phyloP scores from a whole-genome alignment of 768 basidiomycete species.

The Mycena rebaudengoi region DNA sequence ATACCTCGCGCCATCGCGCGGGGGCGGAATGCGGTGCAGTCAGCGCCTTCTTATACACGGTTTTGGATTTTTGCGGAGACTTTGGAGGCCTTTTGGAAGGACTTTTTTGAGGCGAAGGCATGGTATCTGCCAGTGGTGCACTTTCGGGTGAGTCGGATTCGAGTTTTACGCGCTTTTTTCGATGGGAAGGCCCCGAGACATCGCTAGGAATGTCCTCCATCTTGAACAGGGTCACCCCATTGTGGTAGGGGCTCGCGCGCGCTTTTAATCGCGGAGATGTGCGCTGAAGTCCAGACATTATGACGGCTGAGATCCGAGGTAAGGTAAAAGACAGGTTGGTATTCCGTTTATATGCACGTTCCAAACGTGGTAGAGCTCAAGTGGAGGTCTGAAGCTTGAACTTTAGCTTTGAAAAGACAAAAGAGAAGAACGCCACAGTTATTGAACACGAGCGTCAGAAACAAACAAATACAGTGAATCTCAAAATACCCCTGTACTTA shows the following conservation, averaged over 20 bases:
- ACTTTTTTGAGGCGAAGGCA: constrained; percentile 19
- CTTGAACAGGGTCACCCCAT: constrained; percentile 52
- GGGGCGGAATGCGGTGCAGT: constrained; percentile 74
- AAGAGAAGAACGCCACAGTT: no score
- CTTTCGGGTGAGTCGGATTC: no score
- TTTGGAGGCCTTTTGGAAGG: constrained; percentile 33
- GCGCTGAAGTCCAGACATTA: constrained; percentile 36
- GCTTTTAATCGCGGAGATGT: constrained; percentile 43
- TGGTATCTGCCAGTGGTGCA: neutral
- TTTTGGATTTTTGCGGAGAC: constrained; percentile 64
- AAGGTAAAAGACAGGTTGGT: constrained; percentile 39
- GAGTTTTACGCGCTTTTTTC: constrained; percentile 43
- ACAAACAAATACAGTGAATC: no score
- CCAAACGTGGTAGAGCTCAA: no score
- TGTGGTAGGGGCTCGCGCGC: constrained; percentile 53
- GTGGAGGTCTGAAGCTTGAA: no score
- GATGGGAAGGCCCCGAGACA: constrained; percentile 32
- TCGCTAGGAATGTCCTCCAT: constrained; percentile 27
- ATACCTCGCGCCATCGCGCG: constrained; percentile 70
- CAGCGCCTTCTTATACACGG: constrained; percentile 48
- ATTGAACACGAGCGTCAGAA: no score
- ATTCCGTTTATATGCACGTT: no score
- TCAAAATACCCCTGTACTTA: no score
- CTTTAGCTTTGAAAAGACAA: no score
- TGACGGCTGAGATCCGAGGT: no score